These are phyloP conservation scores for Guadua angustifolia DNA, from an alignment of 176 grass and related monocot species.

Conservation along the genomic window DNA sequence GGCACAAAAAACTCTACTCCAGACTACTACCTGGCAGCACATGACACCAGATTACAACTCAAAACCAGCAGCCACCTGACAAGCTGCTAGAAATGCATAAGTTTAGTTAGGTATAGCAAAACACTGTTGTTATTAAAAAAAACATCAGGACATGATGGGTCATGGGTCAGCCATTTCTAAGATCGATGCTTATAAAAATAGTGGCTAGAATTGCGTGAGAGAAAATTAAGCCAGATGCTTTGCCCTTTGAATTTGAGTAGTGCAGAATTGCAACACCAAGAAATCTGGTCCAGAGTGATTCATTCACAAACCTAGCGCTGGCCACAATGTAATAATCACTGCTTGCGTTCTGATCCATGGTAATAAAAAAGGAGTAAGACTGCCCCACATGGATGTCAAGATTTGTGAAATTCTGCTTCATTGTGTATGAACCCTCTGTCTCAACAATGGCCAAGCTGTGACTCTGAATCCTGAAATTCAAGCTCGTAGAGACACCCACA, in stretches of 20 bases:
- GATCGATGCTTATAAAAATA: not conserved
- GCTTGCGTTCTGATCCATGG: conserved; percentile 96
- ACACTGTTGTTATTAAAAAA: not conserved
- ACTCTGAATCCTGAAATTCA: conserved; percentile 92
- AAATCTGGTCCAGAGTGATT: conserved; percentile 76
- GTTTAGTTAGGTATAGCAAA: conserved; percentile 25
- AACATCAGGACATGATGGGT: not conserved
- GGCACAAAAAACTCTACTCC: too few species aligned
- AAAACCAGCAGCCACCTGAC: too few species aligned
- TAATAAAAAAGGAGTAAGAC: conserved; percentile 92
- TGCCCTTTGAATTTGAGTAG: conserved; percentile 91
- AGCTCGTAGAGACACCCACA: conserved; percentile 80
- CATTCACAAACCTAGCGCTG: conserved; percentile 87
- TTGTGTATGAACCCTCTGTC: conserved; percentile 87
- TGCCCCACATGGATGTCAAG: conserved; percentile 95
- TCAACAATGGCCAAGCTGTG: conserved; percentile 87
- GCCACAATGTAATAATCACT: conserved; percentile 93
- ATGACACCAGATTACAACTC: too few species aligned
- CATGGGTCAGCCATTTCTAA: conserved; percentile 30
- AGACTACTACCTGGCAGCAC: too few species aligned
- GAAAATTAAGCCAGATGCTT: conserved; percentile 60
- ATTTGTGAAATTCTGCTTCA: conserved; percentile 86
- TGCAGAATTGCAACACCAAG: conserved; percentile 85
- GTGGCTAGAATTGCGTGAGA: not conserved
- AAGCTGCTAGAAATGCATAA: too few species aligned